Conservation (phyloP, 2,329 filamentous ascomycete genomes). For the Aspergillus eucalypticola region DNA sequence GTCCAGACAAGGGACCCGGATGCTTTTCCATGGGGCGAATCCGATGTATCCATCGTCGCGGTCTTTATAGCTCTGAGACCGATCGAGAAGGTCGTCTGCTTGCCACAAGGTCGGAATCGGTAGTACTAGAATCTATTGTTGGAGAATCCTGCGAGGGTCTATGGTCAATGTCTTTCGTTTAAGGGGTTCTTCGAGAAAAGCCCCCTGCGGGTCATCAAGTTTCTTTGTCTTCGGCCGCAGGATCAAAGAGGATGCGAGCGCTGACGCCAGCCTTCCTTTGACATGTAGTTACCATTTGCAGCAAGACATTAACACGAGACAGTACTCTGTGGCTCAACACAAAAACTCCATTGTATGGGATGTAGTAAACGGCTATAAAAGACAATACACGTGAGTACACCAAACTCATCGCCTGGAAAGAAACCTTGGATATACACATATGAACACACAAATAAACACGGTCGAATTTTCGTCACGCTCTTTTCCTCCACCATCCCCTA, state of each 20-base stretch:
- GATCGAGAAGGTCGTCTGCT: neutral
- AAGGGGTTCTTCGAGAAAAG: neutral
- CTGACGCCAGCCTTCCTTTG: neutral
- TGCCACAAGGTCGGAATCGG: neutral
- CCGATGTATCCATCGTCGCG: neutral
- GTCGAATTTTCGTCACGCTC: constrained; percentile 35
- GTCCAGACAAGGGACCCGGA: neutral
- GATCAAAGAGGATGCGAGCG: neutral
- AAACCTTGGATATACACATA: constrained; percentile 43
- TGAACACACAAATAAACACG: constrained; percentile 33
- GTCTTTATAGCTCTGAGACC: neutral
- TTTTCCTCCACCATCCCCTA: constrained; percentile 27
- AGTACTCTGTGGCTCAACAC: constrained; percentile 17
- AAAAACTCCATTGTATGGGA: constrained; percentile 32
- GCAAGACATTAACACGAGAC: neutral
- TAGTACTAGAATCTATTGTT: neutral
- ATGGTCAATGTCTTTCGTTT: neutral
- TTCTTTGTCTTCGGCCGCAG: neutral
- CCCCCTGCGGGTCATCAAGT: neutral
- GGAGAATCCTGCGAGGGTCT: neutral
- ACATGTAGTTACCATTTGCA: neutral
- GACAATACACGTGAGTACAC: constrained; percentile 34
- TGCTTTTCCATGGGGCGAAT: neutral
- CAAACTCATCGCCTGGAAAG: constrained; percentile 39
- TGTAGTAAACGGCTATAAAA: constrained; percentile 30